Base-by-base conservation (phyloP, 768 basidiomycete species). In the Fistulinella prunicolor region DNA sequence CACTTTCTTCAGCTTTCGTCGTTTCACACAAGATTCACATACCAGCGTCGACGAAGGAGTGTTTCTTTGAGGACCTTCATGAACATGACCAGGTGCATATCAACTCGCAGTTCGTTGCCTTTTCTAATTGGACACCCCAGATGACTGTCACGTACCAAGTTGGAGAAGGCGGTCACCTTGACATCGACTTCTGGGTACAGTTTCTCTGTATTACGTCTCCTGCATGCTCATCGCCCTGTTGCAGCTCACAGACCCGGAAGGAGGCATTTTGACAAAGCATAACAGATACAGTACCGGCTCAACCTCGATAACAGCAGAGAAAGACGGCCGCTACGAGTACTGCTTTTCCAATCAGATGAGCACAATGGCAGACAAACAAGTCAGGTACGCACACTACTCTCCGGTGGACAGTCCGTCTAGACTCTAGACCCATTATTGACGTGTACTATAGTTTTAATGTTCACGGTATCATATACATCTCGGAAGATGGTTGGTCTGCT, bases 101-200 rank as follows among this genome's bases (percentile, higher is more conserved):
- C 2, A 19, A 24, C 9, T 21, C 34, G n/a, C 29, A 9, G 9
- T 40, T 1, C n/a, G n/a, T 12, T 36, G 10, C 50, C 8, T 22
- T 39, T 39, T 36, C 32, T 38, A 17, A 51, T 21, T 16, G 41
- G 26, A 28, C 17, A 26, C 12, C 44, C 28, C 60, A 97, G 94
- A 98, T 99, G 96, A 95, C 95, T 21, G 89, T 99, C 42, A 96
- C 95, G 32, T 99, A 98, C 66, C 96, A 99, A 77, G 96, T 98
- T 7, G 94, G 92, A 44, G 93, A 91, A 37, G 96, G 96, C 21
- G 95, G 96, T 1, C 90, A 97, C 64, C 70, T 98, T 42, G 96
- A 99, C 70, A 91, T 99, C 50, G 95, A 99, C 69, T 98, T 98
- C 65, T 95, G 86, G 88, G 94, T 95, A 55, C 5, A 60, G 70